A percentile compares a stretch with the other conserved stretches of the same genome.
phyloP scores from a whole-genome alignment of 805 yeast species.

The Monosporozyma aerobia region DNA sequence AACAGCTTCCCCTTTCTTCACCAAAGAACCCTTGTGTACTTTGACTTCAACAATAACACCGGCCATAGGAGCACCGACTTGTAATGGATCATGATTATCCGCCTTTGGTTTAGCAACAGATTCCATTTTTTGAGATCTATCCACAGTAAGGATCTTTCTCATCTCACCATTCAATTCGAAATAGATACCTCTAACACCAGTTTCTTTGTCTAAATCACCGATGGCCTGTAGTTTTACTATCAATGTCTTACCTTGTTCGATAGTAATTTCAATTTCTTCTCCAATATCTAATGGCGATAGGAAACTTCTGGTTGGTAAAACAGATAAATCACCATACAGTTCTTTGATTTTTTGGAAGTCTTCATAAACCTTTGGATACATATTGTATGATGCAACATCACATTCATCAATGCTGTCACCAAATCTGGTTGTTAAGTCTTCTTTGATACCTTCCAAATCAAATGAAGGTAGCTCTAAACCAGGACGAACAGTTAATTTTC shows the following conservation, averaged over 20 bases:
- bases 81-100: slow-evolving; percentile 74
- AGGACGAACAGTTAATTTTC: slow-evolving; percentile 81
- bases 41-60: slow-evolving; percentile 96
- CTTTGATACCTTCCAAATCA: slow-evolving; percentile 61
- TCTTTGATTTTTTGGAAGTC: slow-evolving; percentile 65
- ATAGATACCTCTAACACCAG: slow-evolving; percentile 92
- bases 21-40: slow-evolving; percentile 76
- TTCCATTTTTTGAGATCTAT: slow-evolving; percentile 79
- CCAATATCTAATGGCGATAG: slow-evolving; percentile 78
- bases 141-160: slow-evolving; percentile 89
- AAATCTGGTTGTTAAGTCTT: slow-evolving; percentile 68
- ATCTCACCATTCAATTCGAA: slow-evolving; percentile 97
- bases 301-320: slow-evolving; percentile 87
- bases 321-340: slow-evolving; percentile 85
- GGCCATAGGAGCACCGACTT: slow-evolving; percentile 98
- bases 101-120: slow-evolving; percentile 85
- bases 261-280: slow-evolving; percentile 81
- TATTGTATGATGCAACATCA: slow-evolving; percentile 93
- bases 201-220: slow-evolving; percentile 75
- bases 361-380: slow-evolving; percentile 98
- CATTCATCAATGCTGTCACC: slow-evolving; percentile 69
- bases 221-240: slow-evolving; percentile 87
- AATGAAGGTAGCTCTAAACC: slow-evolving; percentile 84
- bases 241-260: slow-evolving; percentile 90
- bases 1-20: slow-evolving; percentile 92